Base-by-base conservation (phyloP, 2,329 filamentous ascomycete genomes). In the Aureobasidium melanogenum region DNA sequence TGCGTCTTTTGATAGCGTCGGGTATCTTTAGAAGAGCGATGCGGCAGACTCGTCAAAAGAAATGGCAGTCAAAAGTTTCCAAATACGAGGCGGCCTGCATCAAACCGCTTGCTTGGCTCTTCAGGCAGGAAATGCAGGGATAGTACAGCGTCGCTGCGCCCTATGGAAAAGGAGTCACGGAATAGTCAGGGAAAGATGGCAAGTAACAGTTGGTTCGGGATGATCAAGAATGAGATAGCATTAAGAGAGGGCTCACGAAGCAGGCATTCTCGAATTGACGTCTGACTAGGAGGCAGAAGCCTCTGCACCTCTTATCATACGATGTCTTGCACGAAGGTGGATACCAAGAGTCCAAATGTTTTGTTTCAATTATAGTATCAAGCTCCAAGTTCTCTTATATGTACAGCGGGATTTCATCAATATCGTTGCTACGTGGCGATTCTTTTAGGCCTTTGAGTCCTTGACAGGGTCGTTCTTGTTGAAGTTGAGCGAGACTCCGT, bases 401-500 rank as follows among this genome's bases (percentile, higher is more conserved):
- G n/a, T 43, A 56, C 52, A 56, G 9, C 7, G 19, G 30, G 30
- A 22, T 19, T 44, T 56, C 52, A 30, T 56, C 38, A 56, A 10
- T 5, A 32, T 56, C 52, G 39, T 56, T 46, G 54, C 41, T 8
- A 26, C 2, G 22, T 36, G 3, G 26, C 12, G 54, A 5, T 26
- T 32, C 24, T 17, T 24, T 32, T 32, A 57, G 8, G 54, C 54
- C 54, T 57, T 57, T 5, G 54, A 57, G 39, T 57, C 54, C 30
- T 73, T 70, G 15, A 73, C 77, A 38, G 78, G 76, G 67, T 84
- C 82, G 64, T 89, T 87, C 52, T 89, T 81, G 1, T 80, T 82
- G 71, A 99, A 97, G 68, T 86, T 94, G 75, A 97, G 78, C 72
- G 89, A 95, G 58, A 97, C 77, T 70, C 90, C 94, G 73, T 97